A percentile compares a stretch with the other conserved stretches of the same genome.
Evolutionary conservation across 768 basidiomycete species (phyloP).

Genomic region (Mycena albidolilacea): DNA sequence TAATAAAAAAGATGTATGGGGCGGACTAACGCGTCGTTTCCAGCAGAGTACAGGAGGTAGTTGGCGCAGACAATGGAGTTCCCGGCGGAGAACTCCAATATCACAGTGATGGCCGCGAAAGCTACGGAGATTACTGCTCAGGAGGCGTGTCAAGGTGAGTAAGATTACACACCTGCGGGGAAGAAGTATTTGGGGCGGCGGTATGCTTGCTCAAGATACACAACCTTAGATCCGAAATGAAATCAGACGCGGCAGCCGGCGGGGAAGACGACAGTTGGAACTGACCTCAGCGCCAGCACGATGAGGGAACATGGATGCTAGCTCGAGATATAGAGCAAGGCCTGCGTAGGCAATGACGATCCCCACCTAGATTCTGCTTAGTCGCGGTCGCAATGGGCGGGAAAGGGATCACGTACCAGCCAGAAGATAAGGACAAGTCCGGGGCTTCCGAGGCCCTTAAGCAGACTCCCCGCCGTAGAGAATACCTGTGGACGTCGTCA

Average conservation of each 20-base stretch:
- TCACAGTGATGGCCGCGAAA: conserved; percentile 59
- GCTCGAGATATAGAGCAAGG: conserved; percentile 60
- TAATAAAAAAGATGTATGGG: neutral
- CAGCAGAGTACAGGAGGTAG: conserved; percentile 53
- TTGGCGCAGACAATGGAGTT: conserved; percentile 55
- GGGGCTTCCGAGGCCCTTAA: conserved; percentile 55
- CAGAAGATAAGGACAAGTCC: conserved; percentile 58
- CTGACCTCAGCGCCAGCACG: conserved; percentile 65
- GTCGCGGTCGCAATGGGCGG: neutral
- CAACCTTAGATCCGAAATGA: conserved; percentile 24
- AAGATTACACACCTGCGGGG: conserved; percentile 45
- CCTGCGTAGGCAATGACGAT: conserved; percentile 43
- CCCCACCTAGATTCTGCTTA: conserved; percentile 11
- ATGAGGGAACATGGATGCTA: conserved; percentile 63
- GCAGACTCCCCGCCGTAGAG: conserved; percentile 50
- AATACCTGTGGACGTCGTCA: neutral
- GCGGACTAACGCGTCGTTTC: conserved; percentile 35
- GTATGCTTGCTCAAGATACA: conserved; percentile 52
- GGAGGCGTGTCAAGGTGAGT: neutral
- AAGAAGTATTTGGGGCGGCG: conserved; percentile 59
- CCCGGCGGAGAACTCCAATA: conserved; percentile 55
- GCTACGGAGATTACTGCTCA: conserved; percentile 15
- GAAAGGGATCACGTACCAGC: conserved; percentile 48
- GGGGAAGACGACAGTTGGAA: too few relatives aligned
- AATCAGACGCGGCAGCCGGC: neutral